phyloP scores from a whole-genome alignment of 2,329 filamentous ascomycete species.

The Periconia macrospinosa region DNA sequence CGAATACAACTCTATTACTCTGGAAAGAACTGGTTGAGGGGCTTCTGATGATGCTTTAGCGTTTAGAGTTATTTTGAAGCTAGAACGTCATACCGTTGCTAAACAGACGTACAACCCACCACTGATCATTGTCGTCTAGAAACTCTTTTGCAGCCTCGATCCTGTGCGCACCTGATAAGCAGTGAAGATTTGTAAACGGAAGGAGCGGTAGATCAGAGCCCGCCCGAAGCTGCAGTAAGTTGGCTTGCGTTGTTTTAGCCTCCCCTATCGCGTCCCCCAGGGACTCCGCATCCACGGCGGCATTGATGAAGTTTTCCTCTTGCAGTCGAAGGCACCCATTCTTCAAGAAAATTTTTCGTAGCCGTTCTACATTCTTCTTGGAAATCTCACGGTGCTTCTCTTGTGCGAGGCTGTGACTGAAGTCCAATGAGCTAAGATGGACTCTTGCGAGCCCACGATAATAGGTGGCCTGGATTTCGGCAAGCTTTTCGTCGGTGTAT shows the following conservation, averaged over 20 bases:
- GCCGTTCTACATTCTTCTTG: background rate
- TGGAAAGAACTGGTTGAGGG: slow-evolving; percentile 5
- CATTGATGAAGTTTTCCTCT: slow-evolving; percentile 13
- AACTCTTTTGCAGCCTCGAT: slow-evolving; percentile 14
- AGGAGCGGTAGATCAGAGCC: slow-evolving; percentile 12
- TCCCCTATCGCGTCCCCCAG: background rate
- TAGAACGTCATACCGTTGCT: slow-evolving; percentile 8
- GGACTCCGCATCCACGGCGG: slow-evolving; percentile 1
- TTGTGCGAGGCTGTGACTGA: background rate
- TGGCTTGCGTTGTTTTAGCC: background rate
- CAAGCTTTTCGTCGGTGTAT: background rate
- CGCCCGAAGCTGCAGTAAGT: slow-evolving; percentile 7
- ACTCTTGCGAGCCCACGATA: background rate
- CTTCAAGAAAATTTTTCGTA: background rate
- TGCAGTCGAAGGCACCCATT: background rate
- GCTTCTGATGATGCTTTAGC: slow-evolving; percentile 6
- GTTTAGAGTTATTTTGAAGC: slow-evolving; percentile 1
- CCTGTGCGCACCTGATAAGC: slow-evolving; percentile 16
- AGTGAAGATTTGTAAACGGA: slow-evolving; percentile 9
- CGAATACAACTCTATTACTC: slow-evolving; percentile 12
- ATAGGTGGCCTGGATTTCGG: background rate
- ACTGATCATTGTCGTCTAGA: slow-evolving; percentile 25
- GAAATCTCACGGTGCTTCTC: background rate
- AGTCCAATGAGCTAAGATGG: background rate
- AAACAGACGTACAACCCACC: slow-evolving; percentile 21